Percentiles rank a stretch among this genome's conserved stretches.
Evolutionary conservation across 768 basidiomycete genomes (phyloP).

Genomic region (Lyophyllum semitale): DNA sequence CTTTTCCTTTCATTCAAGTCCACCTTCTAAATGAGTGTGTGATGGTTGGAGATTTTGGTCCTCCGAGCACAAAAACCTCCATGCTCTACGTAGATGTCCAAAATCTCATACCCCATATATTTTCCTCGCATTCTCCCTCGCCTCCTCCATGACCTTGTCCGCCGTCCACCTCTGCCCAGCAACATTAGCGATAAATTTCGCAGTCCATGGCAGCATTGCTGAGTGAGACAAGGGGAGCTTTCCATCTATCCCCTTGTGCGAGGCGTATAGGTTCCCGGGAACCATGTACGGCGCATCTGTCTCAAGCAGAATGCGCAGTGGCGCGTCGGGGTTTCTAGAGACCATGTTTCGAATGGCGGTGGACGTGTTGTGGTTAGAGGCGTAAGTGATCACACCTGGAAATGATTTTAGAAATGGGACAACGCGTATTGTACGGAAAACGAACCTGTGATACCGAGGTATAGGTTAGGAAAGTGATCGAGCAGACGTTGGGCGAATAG

Average conservation of each 20-base stretch:
- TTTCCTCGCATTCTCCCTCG: slow-evolving; percentile 61
- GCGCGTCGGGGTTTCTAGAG: slow-evolving; percentile 19
- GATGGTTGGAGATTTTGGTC: no score
- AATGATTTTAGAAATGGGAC: background rate
- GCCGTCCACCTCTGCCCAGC: slow-evolving; percentile 50
- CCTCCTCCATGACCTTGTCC: slow-evolving; percentile 58
- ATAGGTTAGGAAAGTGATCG: slow-evolving; percentile 78
- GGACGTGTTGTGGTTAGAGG: slow-evolving; percentile 73
- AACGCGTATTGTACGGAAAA: background rate
- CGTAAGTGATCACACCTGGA: slow-evolving; percentile 77
- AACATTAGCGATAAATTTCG: slow-evolving; percentile 65
- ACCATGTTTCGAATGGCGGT: slow-evolving; percentile 59
- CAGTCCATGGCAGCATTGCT: slow-evolving; percentile 86
- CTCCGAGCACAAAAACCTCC: no score
- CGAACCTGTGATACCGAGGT: slow-evolving; percentile 79
- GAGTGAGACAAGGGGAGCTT: slow-evolving; percentile 73
- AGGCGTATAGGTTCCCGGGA: slow-evolving; percentile 68
- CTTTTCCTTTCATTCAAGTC: no score
- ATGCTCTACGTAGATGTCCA: no score
- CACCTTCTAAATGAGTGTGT: no score
- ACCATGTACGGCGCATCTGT: slow-evolving; percentile 91
- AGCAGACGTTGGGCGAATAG: slow-evolving; percentile 71
- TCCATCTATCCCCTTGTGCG: slow-evolving; percentile 54
- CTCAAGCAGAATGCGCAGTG: slow-evolving; percentile 65
- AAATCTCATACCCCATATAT: slow-evolving; percentile 62